Evolutionary conservation across 1,139 yeast species (phyloP), one percentile per base, ranked within the genome.

Genomic region (Taphrina sp.): DNA sequence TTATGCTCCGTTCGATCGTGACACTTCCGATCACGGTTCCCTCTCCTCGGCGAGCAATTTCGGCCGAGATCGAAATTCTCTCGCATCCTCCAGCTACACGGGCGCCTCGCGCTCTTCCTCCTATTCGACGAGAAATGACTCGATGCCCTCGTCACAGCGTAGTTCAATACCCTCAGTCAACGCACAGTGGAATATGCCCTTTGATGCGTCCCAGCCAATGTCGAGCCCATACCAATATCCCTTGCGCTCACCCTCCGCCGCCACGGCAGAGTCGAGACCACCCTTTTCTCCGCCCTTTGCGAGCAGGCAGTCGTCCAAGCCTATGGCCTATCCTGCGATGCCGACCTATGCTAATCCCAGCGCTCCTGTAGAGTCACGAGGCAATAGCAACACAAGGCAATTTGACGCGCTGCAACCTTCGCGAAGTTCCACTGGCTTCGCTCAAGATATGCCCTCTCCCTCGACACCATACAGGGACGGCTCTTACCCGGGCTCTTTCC

Each of bases 261-360:
- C 16, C 37, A 5, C 16, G 7, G 37, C 37, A 5, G 14, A 5
- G 7, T 7, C 37, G 7, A 34, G 47, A 20, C 36, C 38, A 2
- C 47, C 19, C 16, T 43, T 43, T 38, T 43, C 47, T 3, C 47
- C 47, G 4, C 47, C 47, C 14, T 43, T 43, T 12, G 29, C 47
- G 5, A 7, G 12, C 12, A 26, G 31, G 31, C 31, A 29, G 20
- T 41, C 45, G 45, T 2, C 29, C 33, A 8, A 41, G 35, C 22
- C 24, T 26, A 8, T 28, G 35, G 8, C 33, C n/a, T n/a, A n/a
- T n/a, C n/a, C n/a, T n/a, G n/a, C n/a, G n/a, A n/a, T n/a, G n/a
- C n/a, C n/a, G n/a, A n/a, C n/a, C n/a, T n/a, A n/a, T n/a, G n/a
- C n/a, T n/a, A n/a, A n/a, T n/a, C n/a, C n/a, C n/a, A n/a, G n/a